A percentile compares a stretch with the other conserved stretches of the same genome.
Evolutionary conservation across 306 rosid genomes (phyloP).

Genomic region (Ochetophila trinervis): DNA sequence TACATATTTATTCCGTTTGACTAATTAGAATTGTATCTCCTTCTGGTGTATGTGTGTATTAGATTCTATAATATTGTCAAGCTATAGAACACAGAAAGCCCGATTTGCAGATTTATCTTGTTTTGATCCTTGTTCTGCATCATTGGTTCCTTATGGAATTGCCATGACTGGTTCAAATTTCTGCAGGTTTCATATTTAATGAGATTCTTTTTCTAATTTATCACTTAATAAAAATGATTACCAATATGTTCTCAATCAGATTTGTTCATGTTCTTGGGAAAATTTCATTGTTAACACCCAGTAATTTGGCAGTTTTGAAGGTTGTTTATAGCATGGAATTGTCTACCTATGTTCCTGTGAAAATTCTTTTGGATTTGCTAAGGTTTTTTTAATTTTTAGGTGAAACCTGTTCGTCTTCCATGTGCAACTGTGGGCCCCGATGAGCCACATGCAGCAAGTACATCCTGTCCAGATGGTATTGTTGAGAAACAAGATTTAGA

Average conservation of each 20-base stretch:
- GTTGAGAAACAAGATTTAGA: constrained; percentile 65
- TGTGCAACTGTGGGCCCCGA: constrained; percentile 86
- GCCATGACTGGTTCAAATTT: no score
- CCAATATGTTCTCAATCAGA: no score
- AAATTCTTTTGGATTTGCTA: constrained; percentile 10
- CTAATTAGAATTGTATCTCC: background rate
- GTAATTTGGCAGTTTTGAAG: background rate
- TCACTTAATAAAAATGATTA: no score
- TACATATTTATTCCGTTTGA: background rate
- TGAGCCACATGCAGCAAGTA: constrained; percentile 93
- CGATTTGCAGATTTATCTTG: no score
- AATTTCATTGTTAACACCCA: background rate
- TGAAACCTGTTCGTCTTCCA: constrained; percentile 40
- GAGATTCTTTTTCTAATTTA: no score
- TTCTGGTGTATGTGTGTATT: background rate
- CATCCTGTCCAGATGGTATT: constrained; percentile 75
- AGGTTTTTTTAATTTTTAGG: constrained; percentile 29
- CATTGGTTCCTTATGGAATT: no score
- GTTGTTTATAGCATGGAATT: background rate
- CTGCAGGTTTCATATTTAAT: no score
- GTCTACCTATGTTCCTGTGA: background rate
- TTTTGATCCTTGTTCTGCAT: no score
- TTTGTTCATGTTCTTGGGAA: no score
- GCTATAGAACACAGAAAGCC: no score
- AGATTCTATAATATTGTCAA: no score